A percentile compares a stretch with the other conserved stretches of the same genome.
phyloP scores from a whole-genome alignment of 2,329 filamentous ascomycete species.

The Ophiostoma australiae region DNA sequence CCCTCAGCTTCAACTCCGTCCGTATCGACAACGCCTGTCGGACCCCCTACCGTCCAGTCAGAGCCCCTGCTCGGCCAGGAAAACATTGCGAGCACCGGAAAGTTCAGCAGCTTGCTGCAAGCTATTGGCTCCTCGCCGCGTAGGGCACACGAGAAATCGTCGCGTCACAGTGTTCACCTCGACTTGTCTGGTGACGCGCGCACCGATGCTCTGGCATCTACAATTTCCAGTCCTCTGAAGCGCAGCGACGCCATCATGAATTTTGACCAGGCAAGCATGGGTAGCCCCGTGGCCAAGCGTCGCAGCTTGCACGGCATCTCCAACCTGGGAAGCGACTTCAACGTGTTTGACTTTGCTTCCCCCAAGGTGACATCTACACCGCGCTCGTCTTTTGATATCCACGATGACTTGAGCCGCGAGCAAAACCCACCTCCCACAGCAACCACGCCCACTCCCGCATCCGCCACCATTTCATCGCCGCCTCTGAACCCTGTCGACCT shows the following conservation, averaged over 20 bases:
- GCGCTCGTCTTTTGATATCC: constrained; percentile 45
- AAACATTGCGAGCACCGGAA: constrained; percentile 37
- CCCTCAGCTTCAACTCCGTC: constrained; percentile 49
- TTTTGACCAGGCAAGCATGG: constrained; percentile 69
- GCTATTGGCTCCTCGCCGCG: constrained; percentile 39
- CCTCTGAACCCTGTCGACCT: constrained; percentile 21
- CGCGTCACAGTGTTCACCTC: constrained; percentile 53
- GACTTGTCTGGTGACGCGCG: constrained; percentile 51
- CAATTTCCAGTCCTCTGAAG: constrained; percentile 79
- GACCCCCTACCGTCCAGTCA: constrained; percentile 32
- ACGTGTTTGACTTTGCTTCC: constrained; percentile 61
- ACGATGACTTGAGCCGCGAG: constrained; percentile 42
- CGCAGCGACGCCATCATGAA: constrained; percentile 87
- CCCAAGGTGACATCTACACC: constrained; percentile 37
- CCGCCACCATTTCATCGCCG: constrained; percentile 27
- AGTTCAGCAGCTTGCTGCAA: constrained; percentile 31
- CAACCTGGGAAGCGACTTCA: constrained; percentile 60
- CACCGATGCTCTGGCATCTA: constrained; percentile 44
- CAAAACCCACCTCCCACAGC: constrained; percentile 46
- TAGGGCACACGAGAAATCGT: constrained; percentile 45
- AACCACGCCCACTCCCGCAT: not conserved
- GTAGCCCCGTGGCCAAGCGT: constrained; percentile 85
- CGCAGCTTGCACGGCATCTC: constrained; percentile 76
- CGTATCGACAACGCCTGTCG: constrained; percentile 38
- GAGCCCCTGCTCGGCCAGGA: constrained; percentile 38